Base-by-base conservation (phyloP, 23 red algal genomes). In the Gracilaria vermiculophylla region DNA sequence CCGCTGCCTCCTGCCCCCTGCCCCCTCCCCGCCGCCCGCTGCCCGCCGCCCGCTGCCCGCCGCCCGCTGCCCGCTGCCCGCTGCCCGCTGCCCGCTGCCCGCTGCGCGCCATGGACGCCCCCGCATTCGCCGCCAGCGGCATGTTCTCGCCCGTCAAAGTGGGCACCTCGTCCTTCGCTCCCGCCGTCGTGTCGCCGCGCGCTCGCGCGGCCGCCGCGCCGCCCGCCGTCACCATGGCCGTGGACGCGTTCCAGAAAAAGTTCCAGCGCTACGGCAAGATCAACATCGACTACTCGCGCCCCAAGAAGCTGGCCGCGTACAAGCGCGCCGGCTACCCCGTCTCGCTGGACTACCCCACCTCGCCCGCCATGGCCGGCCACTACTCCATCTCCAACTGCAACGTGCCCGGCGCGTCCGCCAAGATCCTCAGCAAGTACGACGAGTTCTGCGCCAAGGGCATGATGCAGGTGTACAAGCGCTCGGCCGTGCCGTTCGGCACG, bases 391-490 rank as follows among this genome's bases (percentile, higher is more conserved):
- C 91, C 52, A 81, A 80, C 77, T 94, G 91, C 69, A 66, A 77
- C 54, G 75, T 86, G 14, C 48, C 69, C 15, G 54, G 67, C 47
- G 91, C 81, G 37, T 33, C 62, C 37, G 5, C 44, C 29, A 80
- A 66, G 37, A 82, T 94, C 39, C 41, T 94, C 61, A 73, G 58
- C 43, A 94, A 94, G 73, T 83, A 83, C 41, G 91, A 94, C 37
- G 91, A 94, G 91, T 94, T 62, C 91, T 81, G 80, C 29, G 91
- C 91, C 54, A 94, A 94, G 73, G 80, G 76, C 3, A 94, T 94
- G 77, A 70, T 80, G 47, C 70, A 71, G 44, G 57, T 69, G 47
- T 94, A 78, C 81, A 94, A 94, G 81, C 72, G 83, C 27, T 78
- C 91, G 28, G 85, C 83, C 55, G 85, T 89, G 28, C 82, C 83